Percentiles rank a stretch among this genome's conserved stretches.
These are phyloP conservation scores for Effrenium voratum DNA, from an alignment of 73 alveolate species.

Conservation along the genomic window DNA sequence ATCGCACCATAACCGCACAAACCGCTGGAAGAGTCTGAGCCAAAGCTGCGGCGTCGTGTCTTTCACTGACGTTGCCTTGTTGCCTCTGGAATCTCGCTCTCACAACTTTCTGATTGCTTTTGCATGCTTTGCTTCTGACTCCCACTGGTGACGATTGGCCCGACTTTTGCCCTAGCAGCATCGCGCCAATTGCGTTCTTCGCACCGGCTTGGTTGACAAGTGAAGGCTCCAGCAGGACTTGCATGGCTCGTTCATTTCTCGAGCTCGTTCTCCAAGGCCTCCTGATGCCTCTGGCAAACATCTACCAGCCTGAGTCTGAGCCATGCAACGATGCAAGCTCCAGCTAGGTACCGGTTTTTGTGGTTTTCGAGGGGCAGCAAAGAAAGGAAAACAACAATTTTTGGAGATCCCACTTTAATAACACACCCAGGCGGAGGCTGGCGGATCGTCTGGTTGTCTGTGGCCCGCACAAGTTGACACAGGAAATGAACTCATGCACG, in stretches of 20 bases:
- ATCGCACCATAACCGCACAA: too few relatives aligned
- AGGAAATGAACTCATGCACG: constrained; percentile 90
- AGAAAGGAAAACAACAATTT: not conserved
- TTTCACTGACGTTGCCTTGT: too few relatives aligned
- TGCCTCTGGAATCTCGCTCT: too few relatives aligned
- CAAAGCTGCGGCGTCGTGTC: too few relatives aligned
- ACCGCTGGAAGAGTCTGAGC: too few relatives aligned
- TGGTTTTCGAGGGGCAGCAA: not conserved
- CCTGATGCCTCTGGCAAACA: constrained; percentile 62
- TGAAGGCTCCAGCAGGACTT: not conserved
- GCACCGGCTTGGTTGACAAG: not conserved
- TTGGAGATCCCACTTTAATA: not conserved
- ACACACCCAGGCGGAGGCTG: too few relatives aligned
- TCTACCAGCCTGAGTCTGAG: constrained; percentile 23
- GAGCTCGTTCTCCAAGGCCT: constrained; percentile 14
- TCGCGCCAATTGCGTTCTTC: not conserved
- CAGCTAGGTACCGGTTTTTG: too few relatives aligned
- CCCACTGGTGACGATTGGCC: too few relatives aligned
- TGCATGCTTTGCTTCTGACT: too few relatives aligned
- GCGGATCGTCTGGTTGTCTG: not conserved
- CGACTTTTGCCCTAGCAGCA: too few relatives aligned
- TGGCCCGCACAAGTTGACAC: constrained; percentile 41
- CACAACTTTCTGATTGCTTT: too few relatives aligned
- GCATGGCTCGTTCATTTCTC: not conserved
- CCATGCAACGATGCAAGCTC: too few relatives aligned